These are phyloP conservation scores for Omphalotus olearius DNA, from an alignment of 1,284 basidiomycete species.

Conservation along the genomic window DNA sequence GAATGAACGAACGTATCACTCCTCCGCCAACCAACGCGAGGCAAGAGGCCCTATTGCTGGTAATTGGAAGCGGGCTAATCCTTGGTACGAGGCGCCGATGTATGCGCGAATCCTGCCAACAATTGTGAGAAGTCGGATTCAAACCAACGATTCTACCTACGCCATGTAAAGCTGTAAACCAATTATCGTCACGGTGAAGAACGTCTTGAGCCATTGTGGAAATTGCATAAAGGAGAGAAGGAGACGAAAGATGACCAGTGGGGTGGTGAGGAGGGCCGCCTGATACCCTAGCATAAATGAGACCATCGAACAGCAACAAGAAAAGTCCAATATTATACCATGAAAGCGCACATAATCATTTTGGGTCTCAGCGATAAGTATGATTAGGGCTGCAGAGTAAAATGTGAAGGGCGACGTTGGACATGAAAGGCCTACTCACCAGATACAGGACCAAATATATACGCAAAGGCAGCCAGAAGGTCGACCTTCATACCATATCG, in stretches of 20 bases:
- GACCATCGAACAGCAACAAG: constrained; percentile 5
- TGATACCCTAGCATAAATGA: constrained; percentile 58
- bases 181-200: constrained; percentile 44
- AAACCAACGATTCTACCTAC: constrained; percentile 32
- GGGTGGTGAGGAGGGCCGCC: constrained; percentile 69
- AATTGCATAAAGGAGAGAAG: constrained; percentile 50
- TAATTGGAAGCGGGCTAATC: constrained; percentile 55
- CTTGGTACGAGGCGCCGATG: constrained; percentile 53
- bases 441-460: constrained; percentile 70
- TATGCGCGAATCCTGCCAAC: constrained; percentile 56
- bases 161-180: constrained; percentile 47
- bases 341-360: constrained; percentile 83
- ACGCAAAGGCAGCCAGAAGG: constrained; percentile 62
- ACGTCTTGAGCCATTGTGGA: constrained; percentile 40
- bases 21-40: constrained; percentile 71
- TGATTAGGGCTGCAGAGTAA: constrained; percentile 47
- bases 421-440: constrained; percentile 41
- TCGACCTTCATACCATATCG: constrained; percentile 69
- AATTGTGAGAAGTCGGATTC: constrained; percentile 3
- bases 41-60: constrained; percentile 69
- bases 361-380: constrained; percentile 74
- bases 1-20: constrained; percentile 33
- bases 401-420: not conserved
- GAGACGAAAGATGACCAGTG: constrained; percentile 59
- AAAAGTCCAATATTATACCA: constrained; percentile 40